Conservation (phyloP, 345 rosid species). For the Acer saccharum region DNA sequence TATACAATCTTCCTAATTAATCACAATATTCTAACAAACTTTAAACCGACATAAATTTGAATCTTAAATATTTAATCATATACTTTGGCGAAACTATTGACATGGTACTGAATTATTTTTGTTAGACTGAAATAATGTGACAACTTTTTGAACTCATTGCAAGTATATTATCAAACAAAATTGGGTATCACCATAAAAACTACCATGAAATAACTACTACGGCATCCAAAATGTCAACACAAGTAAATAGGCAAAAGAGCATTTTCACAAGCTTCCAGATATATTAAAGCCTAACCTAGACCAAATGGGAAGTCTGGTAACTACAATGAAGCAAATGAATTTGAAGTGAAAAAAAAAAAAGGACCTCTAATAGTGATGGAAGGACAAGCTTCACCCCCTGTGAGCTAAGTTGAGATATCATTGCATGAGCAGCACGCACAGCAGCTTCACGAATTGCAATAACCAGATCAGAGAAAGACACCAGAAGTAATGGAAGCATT, state of each 20-base stretch:
- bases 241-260: not conserved
- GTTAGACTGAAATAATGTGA: no score
- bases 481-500: constrained; percentile 89
- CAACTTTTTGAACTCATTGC: no score
- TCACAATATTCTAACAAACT: no score
- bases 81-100: no score
- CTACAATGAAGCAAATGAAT: not conserved
- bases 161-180: not conserved
- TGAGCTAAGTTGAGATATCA: constrained; percentile 93
- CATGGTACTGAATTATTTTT: no score
- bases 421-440: constrained; percentile 97
- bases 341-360: not conserved
- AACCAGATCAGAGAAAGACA: constrained; percentile 97
- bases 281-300: not conserved
- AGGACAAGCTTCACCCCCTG: constrained; percentile 96
- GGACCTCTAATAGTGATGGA: constrained; percentile 87
- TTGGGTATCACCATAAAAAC: not conserved
- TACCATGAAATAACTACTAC: not conserved
- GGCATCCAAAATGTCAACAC: not conserved
- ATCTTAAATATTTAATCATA: not conserved
- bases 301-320: not conserved
- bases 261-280: not conserved
- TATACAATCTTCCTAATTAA: no score
- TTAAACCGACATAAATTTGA: not conserved
- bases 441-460: constrained; percentile 98